Conservation (phyloP, 169 alveolate genomes). For the Eimeria sp. region DNA sequence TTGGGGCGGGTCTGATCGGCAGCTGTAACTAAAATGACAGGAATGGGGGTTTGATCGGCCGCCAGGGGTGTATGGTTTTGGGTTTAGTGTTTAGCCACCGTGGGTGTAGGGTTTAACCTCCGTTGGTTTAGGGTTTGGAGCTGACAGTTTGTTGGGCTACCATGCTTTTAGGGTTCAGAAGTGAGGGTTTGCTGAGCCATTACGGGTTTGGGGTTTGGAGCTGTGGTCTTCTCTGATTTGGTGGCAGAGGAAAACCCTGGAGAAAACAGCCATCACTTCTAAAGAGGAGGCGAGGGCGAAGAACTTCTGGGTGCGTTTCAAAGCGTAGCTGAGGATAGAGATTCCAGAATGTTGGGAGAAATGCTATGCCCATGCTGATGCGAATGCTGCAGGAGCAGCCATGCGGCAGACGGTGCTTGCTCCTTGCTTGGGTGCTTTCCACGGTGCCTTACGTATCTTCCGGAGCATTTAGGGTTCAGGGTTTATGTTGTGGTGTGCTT, state of each 20-base stretch:
- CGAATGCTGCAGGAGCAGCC: not conserved
- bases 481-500: not conserved
- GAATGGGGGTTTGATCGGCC: not conserved
- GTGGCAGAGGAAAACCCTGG: slow-evolving; percentile 46
- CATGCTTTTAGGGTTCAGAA: not conserved
- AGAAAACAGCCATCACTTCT: slow-evolving; percentile 36
- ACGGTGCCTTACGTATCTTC: not conserved
- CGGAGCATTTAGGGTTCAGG: not conserved
- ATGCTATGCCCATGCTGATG: not conserved
- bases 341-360: not conserved
- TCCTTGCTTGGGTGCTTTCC: not conserved
- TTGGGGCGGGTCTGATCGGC: not conserved
- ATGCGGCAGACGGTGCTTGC: not conserved
- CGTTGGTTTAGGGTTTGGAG: no score
- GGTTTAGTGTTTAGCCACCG: not conserved
- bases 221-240: not conserved
- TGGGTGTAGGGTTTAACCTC: no score
- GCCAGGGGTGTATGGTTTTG: not conserved
- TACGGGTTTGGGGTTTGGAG: not conserved
- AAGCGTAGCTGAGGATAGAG: not conserved
- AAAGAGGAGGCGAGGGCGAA: slow-evolving; percentile 73
- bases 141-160: no score
- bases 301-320: slow-evolving; percentile 66
- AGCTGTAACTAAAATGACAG: not conserved
- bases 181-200: not conserved